phyloP scores from a whole-genome alignment of 495 filamentous ascomycete species.

The Xanthoparmelia taractica region DNA sequence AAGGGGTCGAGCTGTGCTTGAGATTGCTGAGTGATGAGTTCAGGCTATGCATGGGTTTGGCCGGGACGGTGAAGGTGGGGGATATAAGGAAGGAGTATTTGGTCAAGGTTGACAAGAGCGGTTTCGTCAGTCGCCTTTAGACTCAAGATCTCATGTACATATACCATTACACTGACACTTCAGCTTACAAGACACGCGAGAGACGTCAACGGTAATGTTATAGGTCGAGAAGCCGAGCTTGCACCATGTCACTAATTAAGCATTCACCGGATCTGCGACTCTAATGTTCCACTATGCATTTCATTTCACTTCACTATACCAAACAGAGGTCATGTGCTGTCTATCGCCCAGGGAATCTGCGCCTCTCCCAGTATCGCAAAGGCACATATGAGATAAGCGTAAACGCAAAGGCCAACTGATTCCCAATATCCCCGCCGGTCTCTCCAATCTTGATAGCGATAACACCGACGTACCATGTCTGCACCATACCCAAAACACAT shows the following conservation, averaged over 20 bases:
- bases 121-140: conserved; percentile 22
- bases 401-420: conserved; percentile 45
- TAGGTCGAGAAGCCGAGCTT: too few species aligned
- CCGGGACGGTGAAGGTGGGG: conserved; percentile 25
- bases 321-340: not conserved
- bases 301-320: not conserved
- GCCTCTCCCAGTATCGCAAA: conserved; percentile 35
- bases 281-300: too few species aligned
- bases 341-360: conserved; percentile 22
- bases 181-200: too few species aligned
- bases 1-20: conserved; percentile 31
- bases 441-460: conserved; percentile 42
- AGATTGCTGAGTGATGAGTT: conserved; percentile 35
- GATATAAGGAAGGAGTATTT: conserved; percentile 23
- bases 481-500: conserved; percentile 45
- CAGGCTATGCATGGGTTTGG: conserved; percentile 36
- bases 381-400: conserved; percentile 38
- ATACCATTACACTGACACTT: too few species aligned
- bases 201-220: too few species aligned
- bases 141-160: not conserved
- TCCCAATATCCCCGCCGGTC: conserved; percentile 48
- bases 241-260: too few species aligned
- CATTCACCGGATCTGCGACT: too few species aligned
- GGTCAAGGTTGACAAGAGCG: conserved; percentile 21
- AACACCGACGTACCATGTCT: conserved; percentile 46